phyloP scores from a whole-genome alignment of 371 early-diverging fungal genomes.

The Blakeslea trispora region DNA sequence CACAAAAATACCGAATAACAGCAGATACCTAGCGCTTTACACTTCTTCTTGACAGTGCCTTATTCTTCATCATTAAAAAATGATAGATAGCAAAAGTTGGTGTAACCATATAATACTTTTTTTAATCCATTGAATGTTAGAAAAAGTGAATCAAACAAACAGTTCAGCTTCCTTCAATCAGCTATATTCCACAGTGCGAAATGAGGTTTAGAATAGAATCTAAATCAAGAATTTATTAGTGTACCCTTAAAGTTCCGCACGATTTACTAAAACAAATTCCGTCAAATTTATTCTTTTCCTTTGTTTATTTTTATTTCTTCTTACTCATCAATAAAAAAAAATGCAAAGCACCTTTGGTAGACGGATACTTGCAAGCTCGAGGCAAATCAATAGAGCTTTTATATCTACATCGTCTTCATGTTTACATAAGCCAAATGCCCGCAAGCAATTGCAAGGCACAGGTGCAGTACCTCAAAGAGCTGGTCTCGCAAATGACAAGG shows the following conservation, averaged over 20 bases:
- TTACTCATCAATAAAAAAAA: not conserved
- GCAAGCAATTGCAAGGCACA: constrained; percentile 39
- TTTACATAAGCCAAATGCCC: constrained; percentile 41
- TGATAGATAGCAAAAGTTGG: no score
- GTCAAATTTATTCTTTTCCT: not conserved
- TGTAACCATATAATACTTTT: no score
- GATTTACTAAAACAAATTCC: not conserved
- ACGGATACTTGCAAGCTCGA: not conserved
- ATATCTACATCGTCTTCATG: constrained; percentile 29
- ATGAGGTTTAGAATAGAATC: no score
- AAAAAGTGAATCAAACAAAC: no score
- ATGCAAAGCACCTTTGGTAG: constrained; percentile 4
- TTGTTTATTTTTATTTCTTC: constrained; percentile 5
- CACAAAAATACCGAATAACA: no score
- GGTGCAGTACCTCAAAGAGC: constrained; percentile 42
- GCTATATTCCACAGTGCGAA: no score
- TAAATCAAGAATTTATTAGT: no score
- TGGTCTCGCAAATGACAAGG: constrained; percentile 47
- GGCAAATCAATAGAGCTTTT: constrained; percentile 1
- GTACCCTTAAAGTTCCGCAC: not conserved
- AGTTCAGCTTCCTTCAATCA: no score
- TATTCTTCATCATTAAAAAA: no score
- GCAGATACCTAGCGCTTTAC: no score
- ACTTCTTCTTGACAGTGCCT: no score
- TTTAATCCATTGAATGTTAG: no score